phyloP scores from a whole-genome alignment of 2,329 filamentous ascomycete species.

The Teratosphaeria destructans region DNA sequence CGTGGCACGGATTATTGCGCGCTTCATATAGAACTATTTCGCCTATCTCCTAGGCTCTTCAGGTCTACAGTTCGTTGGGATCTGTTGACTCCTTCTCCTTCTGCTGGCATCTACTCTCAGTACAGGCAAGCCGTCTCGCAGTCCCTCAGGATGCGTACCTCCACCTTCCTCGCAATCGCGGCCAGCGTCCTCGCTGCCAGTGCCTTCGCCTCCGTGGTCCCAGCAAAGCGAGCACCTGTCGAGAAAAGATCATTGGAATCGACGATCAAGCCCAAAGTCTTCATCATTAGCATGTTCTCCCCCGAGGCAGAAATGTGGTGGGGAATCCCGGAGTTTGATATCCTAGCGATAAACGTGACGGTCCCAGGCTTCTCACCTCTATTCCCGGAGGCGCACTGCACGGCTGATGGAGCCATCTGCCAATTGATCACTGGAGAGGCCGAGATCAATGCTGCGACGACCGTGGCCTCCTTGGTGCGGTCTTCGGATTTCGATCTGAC shows the following conservation, averaged over 20 bases:
- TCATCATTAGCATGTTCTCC: conserved; percentile 52
- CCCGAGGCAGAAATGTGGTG: conserved; percentile 32
- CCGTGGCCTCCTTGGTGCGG: conserved; percentile 53
- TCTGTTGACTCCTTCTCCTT: neutral
- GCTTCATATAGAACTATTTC: neutral
- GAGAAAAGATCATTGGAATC: conserved; percentile 14
- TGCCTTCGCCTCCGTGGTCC: neutral
- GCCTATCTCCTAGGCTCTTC: neutral
- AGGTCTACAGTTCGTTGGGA: neutral
- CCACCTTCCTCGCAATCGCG: neutral
- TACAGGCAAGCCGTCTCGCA: neutral
- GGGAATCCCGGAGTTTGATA: conserved; percentile 22
- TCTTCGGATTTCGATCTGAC: conserved; percentile 54
- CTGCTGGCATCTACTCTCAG: neutral
- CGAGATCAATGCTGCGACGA: conserved; percentile 63
- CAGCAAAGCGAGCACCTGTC: neutral
- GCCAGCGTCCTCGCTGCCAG: neutral
- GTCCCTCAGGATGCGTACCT: neutral
- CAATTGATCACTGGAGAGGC: conserved; percentile 53
- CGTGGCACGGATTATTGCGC: neutral
- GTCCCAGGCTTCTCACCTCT: conserved; percentile 23
- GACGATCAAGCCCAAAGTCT: conserved; percentile 45
- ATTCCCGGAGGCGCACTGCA: conserved; percentile 47
- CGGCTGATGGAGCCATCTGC: conserved; percentile 50
- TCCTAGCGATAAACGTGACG: conserved; percentile 25